phyloP scores from a whole-genome alignment of 2,329 filamentous ascomycete species.

The Talaromyces albobiverticillius region DNA sequence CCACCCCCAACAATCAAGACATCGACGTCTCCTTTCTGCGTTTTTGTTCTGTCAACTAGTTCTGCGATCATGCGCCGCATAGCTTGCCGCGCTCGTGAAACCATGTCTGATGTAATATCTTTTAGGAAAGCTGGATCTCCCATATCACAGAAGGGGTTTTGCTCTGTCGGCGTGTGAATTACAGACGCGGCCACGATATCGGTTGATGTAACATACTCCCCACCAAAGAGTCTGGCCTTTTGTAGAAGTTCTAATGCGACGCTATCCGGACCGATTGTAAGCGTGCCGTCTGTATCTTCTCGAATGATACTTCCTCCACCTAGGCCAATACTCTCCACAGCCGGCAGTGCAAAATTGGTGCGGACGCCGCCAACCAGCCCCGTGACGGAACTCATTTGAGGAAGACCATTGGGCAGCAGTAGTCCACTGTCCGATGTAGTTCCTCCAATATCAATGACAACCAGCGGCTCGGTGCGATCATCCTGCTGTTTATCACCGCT shows the following conservation, averaged over 20 bases:
- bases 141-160: neutral
- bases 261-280: constrained; percentile 54
- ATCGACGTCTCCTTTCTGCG: constrained; percentile 49
- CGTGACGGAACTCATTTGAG: constrained; percentile 57
- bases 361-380: constrained; percentile 58
- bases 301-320: constrained; percentile 53
- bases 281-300: constrained; percentile 20
- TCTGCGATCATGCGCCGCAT: constrained; percentile 29
- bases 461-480: constrained; percentile 32
- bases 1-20: constrained; percentile 52
- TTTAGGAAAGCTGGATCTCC: neutral
- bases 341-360: constrained; percentile 58
- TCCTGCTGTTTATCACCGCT: neutral
- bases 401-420: constrained; percentile 57
- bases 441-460: constrained; percentile 57
- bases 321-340: constrained; percentile 56
- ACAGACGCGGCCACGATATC: constrained; percentile 28
- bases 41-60: constrained; percentile 55
- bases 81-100: neutral
- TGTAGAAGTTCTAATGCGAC: constrained; percentile 52
- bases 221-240: constrained; percentile 54
- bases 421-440: constrained; percentile 61
- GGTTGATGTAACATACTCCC: constrained; percentile 51
- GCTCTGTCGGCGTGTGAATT: neutral
- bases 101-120: neutral